These are phyloP conservation scores for Glycine tomentella DNA, from an alignment of 306 rosid genomes.

Conservation along the genomic window DNA sequence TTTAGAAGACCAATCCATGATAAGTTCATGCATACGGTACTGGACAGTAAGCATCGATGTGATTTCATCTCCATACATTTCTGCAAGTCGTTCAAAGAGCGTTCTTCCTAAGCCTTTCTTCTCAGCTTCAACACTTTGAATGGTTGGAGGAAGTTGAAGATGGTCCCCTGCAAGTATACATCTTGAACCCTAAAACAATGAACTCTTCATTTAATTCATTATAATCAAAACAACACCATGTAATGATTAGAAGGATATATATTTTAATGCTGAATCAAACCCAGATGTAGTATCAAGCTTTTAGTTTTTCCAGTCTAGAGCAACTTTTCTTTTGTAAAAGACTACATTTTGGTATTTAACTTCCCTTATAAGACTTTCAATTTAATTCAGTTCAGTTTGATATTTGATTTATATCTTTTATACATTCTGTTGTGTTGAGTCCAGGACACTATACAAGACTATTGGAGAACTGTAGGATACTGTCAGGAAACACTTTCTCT, in stretches of 20 bases:
- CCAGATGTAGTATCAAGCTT: conserved; percentile 15
- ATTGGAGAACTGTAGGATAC: conserved; percentile 20
- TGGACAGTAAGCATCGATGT: conserved; percentile 94
- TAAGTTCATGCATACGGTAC: conserved; percentile 95
- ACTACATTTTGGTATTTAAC: conserved; percentile 22
- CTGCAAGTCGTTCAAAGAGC: conserved; percentile 93
- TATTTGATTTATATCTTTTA: conserved; percentile 25
- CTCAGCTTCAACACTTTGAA: conserved; percentile 99
- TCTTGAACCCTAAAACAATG: conserved; percentile 90
- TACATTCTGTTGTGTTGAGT: not conserved
- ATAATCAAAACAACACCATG: conserved; percentile 26
- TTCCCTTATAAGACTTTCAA: conserved; percentile 7
- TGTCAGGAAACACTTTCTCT: not conserved
- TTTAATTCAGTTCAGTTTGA: conserved; percentile 30
- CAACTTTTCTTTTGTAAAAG: conserved; percentile 26
- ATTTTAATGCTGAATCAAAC: conserved; percentile 27
- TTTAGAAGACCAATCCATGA: conserved; percentile 97
- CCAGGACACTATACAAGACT: conserved; percentile 9
- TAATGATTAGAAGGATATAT: conserved; percentile 1
- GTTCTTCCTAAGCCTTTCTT: conserved; percentile 97
- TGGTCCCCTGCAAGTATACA: conserved; percentile 99
- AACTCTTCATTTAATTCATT: conserved; percentile 49
- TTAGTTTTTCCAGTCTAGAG: conserved; percentile 33
- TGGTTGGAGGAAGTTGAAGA: conserved; percentile 99
- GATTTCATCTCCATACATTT: conserved; percentile 77